Conservation (phyloP, 2,329 filamentous ascomycete genomes). For the Mollisia scopiformis region DNA sequence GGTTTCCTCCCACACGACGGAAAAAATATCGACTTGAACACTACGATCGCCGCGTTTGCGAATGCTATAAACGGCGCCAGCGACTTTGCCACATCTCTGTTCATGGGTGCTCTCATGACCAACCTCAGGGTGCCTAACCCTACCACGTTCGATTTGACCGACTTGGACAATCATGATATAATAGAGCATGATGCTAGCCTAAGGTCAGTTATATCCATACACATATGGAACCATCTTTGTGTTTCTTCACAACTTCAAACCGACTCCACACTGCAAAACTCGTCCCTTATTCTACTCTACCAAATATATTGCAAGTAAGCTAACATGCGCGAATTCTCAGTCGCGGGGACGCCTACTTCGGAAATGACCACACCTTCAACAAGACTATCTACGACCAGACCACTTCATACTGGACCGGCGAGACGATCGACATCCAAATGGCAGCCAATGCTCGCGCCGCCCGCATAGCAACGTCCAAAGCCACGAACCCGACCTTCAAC, state of each 20-base stretch:
- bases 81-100: conserved; percentile 2
- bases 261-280: too few relatives aligned
- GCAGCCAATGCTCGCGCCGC: conserved; percentile 5
- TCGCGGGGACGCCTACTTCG: conserved; percentile 10
- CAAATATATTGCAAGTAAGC: too few relatives aligned
- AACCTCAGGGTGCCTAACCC: conserved; percentile 10
- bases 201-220: too few relatives aligned
- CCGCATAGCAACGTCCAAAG: neutral
- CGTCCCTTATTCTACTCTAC: too few relatives aligned
- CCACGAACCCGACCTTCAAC: conserved; percentile 16
- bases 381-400: conserved; percentile 9
- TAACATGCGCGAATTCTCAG: too few relatives aligned
- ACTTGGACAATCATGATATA: conserved; percentile 12
- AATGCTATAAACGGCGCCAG: conserved; percentile 10
- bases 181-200: conserved; percentile 21
- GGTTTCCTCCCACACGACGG: conserved; percentile 44
- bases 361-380: conserved; percentile 21
- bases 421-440: conserved; percentile 6
- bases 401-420: conserved; percentile 1
- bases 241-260: too few relatives aligned
- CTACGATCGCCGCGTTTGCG: conserved; percentile 6
- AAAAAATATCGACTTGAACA: conserved; percentile 33
- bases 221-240: too few relatives aligned
- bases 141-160: conserved; percentile 16
- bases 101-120: neutral